Base-by-base conservation (phyloP, 169 alveolate species). In the Cytauxzoon felis region DNA sequence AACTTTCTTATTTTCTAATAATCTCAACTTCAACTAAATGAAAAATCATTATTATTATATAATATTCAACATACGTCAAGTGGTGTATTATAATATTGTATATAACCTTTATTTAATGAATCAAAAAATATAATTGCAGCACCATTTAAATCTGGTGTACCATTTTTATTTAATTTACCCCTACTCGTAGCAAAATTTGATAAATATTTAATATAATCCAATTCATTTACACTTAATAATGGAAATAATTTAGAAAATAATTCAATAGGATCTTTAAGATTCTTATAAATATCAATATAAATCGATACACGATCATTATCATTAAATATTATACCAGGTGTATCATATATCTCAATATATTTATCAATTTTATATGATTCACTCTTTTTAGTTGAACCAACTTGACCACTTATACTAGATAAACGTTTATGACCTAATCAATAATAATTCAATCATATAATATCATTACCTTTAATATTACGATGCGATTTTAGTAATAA, bases 271-370 rank as follows among this genome's bases (percentile, higher is more conserved):
- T 48, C 57, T n/a, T 43, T n/a, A 48, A n/a, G 13, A 13, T 16
- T 43, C 13, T 48, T 13, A 13, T 13, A 13, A 43, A n/a, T 13
- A 13, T 13, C 57, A 48, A 13, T n/a, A 48, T n/a, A 13, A 13
- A 13, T 48, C 29, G 29, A 13, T 48, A 48, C 36, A 48, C 29
- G 13, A 13, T 48, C 57, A 48, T 13, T n/a, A 16, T 48, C 57
- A 48, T 48, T 48, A 16, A 13, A 48, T 13, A 48, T 48, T 13
- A 13, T 13, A 13, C 57, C 57, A n/a, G 57, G 57, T n/a, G 57
- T 48, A 48, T 48, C 57, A 48, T 13, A 13, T 13, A 48, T 13
- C 13, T 48, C 52, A 13, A n/a, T 48, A n/a, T 48, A 48, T 16
- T 48, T 48, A 16, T 48, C 57, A 48, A 48, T 48, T 13, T 48